phyloP scores from a whole-genome alignment of 768 basidiomycete species.

The Pholiota conissans region DNA sequence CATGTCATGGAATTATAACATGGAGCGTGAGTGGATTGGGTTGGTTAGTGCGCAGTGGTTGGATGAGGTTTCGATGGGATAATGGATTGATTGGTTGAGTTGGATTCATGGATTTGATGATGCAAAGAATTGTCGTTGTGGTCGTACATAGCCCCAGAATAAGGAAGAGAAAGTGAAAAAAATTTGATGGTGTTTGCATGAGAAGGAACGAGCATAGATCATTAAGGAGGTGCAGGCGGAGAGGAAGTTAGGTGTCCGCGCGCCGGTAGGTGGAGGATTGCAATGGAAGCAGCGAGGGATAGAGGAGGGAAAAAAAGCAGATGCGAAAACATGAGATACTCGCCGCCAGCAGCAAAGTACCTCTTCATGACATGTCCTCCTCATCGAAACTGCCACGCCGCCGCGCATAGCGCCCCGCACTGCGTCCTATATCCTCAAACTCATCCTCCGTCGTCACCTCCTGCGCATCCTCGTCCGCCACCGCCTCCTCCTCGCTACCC shows the following conservation, averaged over 20 bases:
- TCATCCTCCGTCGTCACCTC: conserved; percentile 74
- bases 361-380: conserved; percentile 31
- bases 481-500: conserved; percentile 55
- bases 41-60: background rate
- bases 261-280: background rate
- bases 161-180: background rate
- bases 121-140: conserved; percentile 1
- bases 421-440: conserved; percentile 61
- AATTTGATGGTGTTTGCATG: background rate
- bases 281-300: background rate
- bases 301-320: background rate
- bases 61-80: no score
- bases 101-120: conserved; percentile 1
- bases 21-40: no score
- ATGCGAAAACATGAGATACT: background rate
- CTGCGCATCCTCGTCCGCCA: conserved; percentile 50
- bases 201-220: background rate
- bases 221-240: background rate
- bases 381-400: conserved; percentile 42
- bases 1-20: background rate
- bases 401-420: conserved; percentile 72
- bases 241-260: background rate
- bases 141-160: conserved; percentile 4
- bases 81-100: background rate
- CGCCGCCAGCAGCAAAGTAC: background rate